These are phyloP conservation scores for Suhomyces chickasaworum DNA, from an alignment of 1,139 yeast species.

Conservation along the genomic window DNA sequence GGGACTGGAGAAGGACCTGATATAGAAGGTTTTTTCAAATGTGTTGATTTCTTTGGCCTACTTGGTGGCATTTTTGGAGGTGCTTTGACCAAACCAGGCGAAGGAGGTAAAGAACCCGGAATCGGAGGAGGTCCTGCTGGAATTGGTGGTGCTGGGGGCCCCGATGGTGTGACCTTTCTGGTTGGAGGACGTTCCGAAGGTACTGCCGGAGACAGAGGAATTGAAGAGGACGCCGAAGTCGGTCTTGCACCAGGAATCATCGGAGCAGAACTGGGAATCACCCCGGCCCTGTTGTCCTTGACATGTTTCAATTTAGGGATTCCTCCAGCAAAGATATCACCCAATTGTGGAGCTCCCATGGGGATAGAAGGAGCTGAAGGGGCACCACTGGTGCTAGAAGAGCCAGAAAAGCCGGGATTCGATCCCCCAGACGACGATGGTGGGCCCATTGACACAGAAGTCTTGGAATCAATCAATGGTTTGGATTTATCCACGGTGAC, in stretches of 20 bases:
- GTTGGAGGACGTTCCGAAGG: constrained; percentile 14
- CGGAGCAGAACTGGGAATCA: constrained; percentile 45
- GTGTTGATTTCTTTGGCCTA: constrained; percentile 36
- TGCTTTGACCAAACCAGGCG: constrained; percentile 19
- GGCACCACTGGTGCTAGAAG: constrained; percentile 11
- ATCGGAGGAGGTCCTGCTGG: constrained; percentile 22
- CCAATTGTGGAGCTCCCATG: constrained; percentile 57
- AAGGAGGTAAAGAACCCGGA: constrained; percentile 19
- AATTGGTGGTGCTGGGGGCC: constrained; percentile 15
- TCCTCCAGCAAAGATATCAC: constrained; percentile 84
- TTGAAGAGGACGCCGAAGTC: neutral
- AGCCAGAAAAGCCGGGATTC: constrained; percentile 14
- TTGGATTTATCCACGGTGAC: constrained; percentile 49
- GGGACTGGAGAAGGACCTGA: constrained; percentile 17
- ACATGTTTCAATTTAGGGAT: constrained; percentile 74
- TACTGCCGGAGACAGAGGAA: constrained; percentile 7
- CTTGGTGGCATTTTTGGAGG: constrained; percentile 32
- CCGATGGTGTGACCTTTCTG: constrained; percentile 22
- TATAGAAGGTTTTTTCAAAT: constrained; percentile 24
- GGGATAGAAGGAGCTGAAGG: constrained; percentile 23
- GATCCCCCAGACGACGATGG: constrained; percentile 16
- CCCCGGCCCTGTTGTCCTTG: constrained; percentile 44
- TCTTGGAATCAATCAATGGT: constrained; percentile 42
- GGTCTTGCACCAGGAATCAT: constrained; percentile 25
- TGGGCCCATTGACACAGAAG: constrained; percentile 18